Conservation (phyloP, 2,329 filamentous ascomycete genomes). For the Fusarium foetens region DNA sequence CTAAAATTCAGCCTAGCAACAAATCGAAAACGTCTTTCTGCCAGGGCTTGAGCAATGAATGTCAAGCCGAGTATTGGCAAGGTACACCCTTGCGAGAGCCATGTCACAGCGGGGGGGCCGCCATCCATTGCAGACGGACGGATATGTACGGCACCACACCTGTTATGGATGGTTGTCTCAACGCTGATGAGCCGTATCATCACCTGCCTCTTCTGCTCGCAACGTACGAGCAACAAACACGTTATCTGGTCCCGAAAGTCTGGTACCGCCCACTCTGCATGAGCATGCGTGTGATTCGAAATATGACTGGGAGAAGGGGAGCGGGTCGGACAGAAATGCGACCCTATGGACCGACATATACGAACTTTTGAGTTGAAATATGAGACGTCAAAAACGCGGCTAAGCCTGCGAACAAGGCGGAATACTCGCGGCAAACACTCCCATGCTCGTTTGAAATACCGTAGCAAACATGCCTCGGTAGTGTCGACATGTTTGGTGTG, state of each 20-base stretch:
- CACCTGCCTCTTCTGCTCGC: conserved; percentile 31
- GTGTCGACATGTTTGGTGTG: conserved; percentile 19
- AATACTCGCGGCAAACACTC: conserved; percentile 38
- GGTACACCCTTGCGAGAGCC: conserved; percentile 15
- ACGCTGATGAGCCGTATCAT: conserved; percentile 31
- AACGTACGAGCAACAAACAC: conserved; percentile 41
- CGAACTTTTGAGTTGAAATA: conserved; percentile 40
- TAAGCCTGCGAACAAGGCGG: conserved; percentile 26
- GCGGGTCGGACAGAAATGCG: conserved; percentile 27
- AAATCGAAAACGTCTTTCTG: conserved; percentile 27
- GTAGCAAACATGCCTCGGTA: conserved; percentile 12
- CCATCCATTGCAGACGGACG: conserved; percentile 23
- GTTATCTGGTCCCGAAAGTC: conserved; percentile 43
- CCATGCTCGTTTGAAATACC: conserved; percentile 4
- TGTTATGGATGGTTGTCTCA: conserved; percentile 25
- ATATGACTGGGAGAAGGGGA: conserved; percentile 30
- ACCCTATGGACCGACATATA: conserved; percentile 35
- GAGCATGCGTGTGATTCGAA: conserved; percentile 31
- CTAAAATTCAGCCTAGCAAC: conserved; percentile 25
- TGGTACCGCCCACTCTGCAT: conserved; percentile 48
- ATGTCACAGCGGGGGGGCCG: conserved; percentile 19
- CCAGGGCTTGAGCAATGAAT: conserved; percentile 12
- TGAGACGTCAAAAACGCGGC: conserved; percentile 38
- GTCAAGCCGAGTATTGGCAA: conserved; percentile 7
- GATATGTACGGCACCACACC: conserved; percentile 17